Evolutionary conservation across 768 basidiomycete species (phyloP), one percentile per base, ranked within the genome.

Genomic region (Strobilomyces dryophilus): DNA sequence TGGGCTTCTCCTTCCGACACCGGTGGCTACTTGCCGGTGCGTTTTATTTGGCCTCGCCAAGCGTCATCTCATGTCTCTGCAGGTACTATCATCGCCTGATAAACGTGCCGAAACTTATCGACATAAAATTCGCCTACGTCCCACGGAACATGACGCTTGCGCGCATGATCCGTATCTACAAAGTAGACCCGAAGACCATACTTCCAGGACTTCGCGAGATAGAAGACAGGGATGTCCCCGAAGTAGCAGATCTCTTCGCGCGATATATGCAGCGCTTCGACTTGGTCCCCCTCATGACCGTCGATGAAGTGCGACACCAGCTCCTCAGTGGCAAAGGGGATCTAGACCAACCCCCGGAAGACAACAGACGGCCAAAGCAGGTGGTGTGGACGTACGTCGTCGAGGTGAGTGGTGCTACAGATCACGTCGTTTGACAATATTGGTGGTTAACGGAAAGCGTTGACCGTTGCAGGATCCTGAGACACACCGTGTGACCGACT

Each of bases 351-450:
- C 64, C 68, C 21, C 45, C 29, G 24, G 61, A 64, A 34, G 56
- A 67, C 41, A 45, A 68, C 55, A 63, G 85, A 64, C 77, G 89
- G 58, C 72, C 80, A 8, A 84, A 83, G 2, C 97, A 98, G 66
- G 95, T 98, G 27, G 86, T 89, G 3, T 99, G 95, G 95, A 77
- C 89, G 3, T 98, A 95, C 63, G 95, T 99, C 31, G 89, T 97
- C 43, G 95, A 98, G 82, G 95, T 66, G 55, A 52, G 66, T 44
- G 32, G 34, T 87, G 53, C 48, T 75, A 12, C 61, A 15, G 45
- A 39, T 5, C 24, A 8, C 40, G 24, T 2, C 14, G 48, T 15
- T 18, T 35, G 20, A 24, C 24, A 24, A 24, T 24, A 4, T 24
- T 24, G 4, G 24, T 24, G 24, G 24, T 24, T 24, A 4, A 24